Evolutionary conservation across 78 protist species (phyloP), one percentile per base, ranked within the genome.

Genomic region (Capsaspora owczarzaki): DNA sequence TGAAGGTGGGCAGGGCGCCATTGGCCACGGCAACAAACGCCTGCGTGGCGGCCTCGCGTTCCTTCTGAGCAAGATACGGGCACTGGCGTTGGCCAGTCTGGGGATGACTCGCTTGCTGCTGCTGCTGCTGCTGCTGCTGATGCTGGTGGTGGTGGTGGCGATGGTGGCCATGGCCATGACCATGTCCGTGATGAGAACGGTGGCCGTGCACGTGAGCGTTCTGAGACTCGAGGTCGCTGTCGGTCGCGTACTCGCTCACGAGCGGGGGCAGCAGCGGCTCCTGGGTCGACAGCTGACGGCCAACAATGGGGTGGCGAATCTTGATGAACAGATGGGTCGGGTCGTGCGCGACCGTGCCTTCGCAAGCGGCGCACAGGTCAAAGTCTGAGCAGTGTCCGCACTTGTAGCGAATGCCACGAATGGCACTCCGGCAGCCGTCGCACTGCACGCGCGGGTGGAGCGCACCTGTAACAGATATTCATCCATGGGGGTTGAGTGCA

Each of bases 351-450:
- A 16, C 66, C 29, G 8, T 16, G 66, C 70, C 53, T 38, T 81
- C 85, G 47, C 85, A 81, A 12, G 33, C 40, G 40, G 49, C 85
- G 43, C 85, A 81, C 40, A 81, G 74, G 56, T 81, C 85, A 47
- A 33, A 81, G 71, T 81, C 85, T 22, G 66, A 53, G 63, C 85
- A 81, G 33, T 81, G 69, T 78, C 61, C 63, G 40, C 85, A 81
- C 51, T 81, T 81, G 85, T 81, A 81, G n/a, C 85, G 78, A 6
- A 81, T 35, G 43, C 85, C 85, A 6, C 66, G n/a, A 25, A 81
- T 23, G 63, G 77, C 46, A 1, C 43, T 3, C 66, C 2, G 4
- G n/a, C 66, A 56, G 10, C 66, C 66, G 66, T 56, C 66, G 66
- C 66, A 56, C 33, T 29, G 66, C 4, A 56, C 66, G n/a, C n/a